Conservation (phyloP, 768 basidiomycete species). For the Suillus weaverae region DNA sequence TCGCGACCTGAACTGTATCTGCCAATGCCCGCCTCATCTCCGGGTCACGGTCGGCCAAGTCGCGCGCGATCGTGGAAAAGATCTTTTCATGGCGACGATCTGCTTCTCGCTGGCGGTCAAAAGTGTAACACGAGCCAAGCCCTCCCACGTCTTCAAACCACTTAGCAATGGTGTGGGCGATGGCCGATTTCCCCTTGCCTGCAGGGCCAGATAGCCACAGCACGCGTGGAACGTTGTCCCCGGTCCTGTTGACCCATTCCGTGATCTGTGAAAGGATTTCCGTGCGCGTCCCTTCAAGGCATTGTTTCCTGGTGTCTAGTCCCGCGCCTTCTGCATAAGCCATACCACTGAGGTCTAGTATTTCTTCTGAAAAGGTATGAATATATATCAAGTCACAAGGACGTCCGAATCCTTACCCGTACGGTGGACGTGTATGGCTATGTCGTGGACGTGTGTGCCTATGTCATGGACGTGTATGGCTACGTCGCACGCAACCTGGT, state of each 20-base stretch:
- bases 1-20: neutral
- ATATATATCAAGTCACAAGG: neutral
- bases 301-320: neutral
- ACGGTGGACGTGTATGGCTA: neutral
- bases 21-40: neutral
- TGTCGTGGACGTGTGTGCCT: too few relatives aligned
- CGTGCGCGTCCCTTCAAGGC: neutral
- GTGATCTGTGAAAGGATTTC: conserved; percentile 14
- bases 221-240: conserved; percentile 9
- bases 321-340: neutral
- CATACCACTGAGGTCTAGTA: neutral
- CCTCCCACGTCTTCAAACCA: conserved; percentile 12
- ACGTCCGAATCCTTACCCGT: neutral
- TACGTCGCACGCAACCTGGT: neutral
- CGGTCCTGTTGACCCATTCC: conserved; percentile 23
- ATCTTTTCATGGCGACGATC: conserved; percentile 10
- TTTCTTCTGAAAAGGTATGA: neutral
- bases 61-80: conserved; percentile 22
- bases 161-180: conserved; percentile 10
- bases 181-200: conserved; percentile 25
- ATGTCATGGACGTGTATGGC: neutral
- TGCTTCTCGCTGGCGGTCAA: conserved; percentile 7
- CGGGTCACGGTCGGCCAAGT: conserved; percentile 12
- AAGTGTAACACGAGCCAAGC: conserved; percentile 14
- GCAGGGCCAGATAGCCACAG: conserved; percentile 27